A percentile compares a stretch with the other conserved stretches of the same genome.
These are phyloP conservation scores for Sugiyamaella novakii DNA, from an alignment of 1,139 yeast species.

Conservation along the genomic window DNA sequence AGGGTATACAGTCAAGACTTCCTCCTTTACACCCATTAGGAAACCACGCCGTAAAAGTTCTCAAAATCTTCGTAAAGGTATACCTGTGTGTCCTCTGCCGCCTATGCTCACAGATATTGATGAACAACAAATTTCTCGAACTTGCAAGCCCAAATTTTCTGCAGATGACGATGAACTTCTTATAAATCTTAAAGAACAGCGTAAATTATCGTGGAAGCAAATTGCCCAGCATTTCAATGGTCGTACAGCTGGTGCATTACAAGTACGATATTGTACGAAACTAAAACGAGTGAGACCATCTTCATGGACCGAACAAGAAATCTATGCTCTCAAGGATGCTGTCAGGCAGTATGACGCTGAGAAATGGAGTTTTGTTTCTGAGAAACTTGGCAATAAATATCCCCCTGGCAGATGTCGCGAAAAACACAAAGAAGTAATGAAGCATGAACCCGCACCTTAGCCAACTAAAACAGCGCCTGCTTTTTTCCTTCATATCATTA, in stretches of 20 bases:
- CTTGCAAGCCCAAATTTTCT: conserved; percentile 35
- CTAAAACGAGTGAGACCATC: conserved; percentile 30
- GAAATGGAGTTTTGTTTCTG: conserved; percentile 34
- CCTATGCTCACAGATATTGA: conserved; percentile 8
- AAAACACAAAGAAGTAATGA: conserved; percentile 22
- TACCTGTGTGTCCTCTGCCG: background rate
- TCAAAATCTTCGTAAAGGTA: conserved; percentile 6
- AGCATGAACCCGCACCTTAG: background rate
- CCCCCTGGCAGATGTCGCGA: conserved; percentile 33
- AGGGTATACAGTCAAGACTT: background rate
- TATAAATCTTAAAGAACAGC: conserved; percentile 35
- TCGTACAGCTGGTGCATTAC: conserved; percentile 38
- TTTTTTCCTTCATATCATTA: no score
- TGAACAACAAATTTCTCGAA: conserved; percentile 10
- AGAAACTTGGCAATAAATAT: conserved; percentile 33
- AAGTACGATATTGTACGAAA: conserved; percentile 39
- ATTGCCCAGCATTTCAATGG: conserved; percentile 39
- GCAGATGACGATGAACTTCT: conserved; percentile 36
- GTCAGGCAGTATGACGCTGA: conserved; percentile 34
- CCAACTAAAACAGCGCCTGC: background rate
- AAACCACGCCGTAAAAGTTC: conserved; percentile 8
- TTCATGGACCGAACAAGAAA: conserved; percentile 35
- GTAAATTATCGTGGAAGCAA: conserved; percentile 37
- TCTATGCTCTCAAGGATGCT: conserved; percentile 30
- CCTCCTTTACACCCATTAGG: background rate